Percentiles rank a stretch among this genome's conserved stretches.
phyloP scores from a whole-genome alignment of 176 grass and related monocot genomes.

The Oryza meridionalis region DNA sequence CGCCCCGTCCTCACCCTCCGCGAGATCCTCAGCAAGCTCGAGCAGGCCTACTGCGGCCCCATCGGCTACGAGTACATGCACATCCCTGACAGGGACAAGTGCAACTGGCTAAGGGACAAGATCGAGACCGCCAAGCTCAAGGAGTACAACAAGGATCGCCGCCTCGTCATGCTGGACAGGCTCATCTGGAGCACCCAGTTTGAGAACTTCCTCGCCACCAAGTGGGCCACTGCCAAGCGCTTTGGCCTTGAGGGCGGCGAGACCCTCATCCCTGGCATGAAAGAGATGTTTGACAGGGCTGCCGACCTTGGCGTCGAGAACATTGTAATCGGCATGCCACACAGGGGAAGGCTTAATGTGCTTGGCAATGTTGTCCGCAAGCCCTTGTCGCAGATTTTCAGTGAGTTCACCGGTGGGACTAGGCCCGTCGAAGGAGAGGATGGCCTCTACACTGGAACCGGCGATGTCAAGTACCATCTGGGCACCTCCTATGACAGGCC shows the following conservation, averaged over 20 bases:
- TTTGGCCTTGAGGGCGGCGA: constrained; percentile 91
- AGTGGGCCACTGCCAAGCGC: constrained; percentile 91
- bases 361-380: constrained; percentile 90
- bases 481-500: constrained; percentile 95
- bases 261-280: constrained; percentile 96
- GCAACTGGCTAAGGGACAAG: constrained; percentile 91
- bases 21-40: constrained; percentile 79
- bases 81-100: constrained; percentile 86
- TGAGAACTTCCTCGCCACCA: constrained; percentile 94
- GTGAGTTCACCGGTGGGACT: constrained; percentile 87
- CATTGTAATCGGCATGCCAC: constrained; percentile 97
- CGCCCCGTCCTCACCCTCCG: constrained; percentile 85
- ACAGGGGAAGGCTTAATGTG: constrained; percentile 95
- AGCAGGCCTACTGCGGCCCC: constrained; percentile 86
- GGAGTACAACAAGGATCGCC: constrained; percentile 62
- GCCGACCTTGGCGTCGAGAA: constrained; percentile 78
- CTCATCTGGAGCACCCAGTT: constrained; percentile 97
- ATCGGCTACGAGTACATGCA: constrained; percentile 98
- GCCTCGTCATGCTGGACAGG: constrained; percentile 83
- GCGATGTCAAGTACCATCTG: constrained; percentile 96
- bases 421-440: constrained; percentile 81
- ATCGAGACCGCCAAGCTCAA: constrained; percentile 65
- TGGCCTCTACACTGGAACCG: constrained; percentile 91
- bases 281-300: constrained; percentile 90
- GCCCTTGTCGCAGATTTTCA: constrained; percentile 92